Base-by-base conservation (phyloP, 192 early-diverging fungal genomes). In the Phycomyces blakesleeanus region DNA sequence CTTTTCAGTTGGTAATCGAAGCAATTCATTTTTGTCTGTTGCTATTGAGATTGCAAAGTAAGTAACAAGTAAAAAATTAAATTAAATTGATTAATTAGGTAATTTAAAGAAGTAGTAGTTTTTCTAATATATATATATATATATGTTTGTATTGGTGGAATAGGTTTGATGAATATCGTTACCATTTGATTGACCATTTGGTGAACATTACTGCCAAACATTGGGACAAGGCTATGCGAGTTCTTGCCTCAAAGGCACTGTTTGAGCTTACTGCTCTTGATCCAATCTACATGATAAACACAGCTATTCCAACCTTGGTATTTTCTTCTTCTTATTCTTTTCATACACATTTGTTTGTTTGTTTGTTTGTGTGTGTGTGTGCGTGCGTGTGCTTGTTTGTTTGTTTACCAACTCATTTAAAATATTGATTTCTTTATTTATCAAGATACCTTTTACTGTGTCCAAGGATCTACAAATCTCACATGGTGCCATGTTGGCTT, bases 171-270 rank as follows among this genome's bases (percentile, higher is more conserved):
- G 90, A 91, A 55, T 99, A 99, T 66, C 76, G 84, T 24, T 67
- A 80, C 55, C 83, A 82, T 47, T 74, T 98, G 27, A 75, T 94
- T 21, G 67, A 80, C 12, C 91, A 95, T 63, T 71, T 97, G 1
- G 70, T 88, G 10, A 78, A 76, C 2, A 61, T 77, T 25, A 88
- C 88, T 5, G 71, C 89, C 5, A 63, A 78, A 42, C 96, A 99
- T 66, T 99, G 97, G 97, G 95, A 99, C 63, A 73, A 83, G 49
- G 60, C 71, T 24, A 88, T 96, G 53, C 84, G 97, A 6, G 82
- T 84, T 15, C 75, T 96, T 26, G 90, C 89, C 0, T 85, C 90
- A 12, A 82, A 89, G 27, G 75, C 93, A 0, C 74, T 98, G 65
- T 76, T 77, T 9, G 77, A 72, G 20, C 72, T 98, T 18, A 81